Conservation (phyloP, 208 protist genomes). For the Endotrypanum monterogeii region DNA sequence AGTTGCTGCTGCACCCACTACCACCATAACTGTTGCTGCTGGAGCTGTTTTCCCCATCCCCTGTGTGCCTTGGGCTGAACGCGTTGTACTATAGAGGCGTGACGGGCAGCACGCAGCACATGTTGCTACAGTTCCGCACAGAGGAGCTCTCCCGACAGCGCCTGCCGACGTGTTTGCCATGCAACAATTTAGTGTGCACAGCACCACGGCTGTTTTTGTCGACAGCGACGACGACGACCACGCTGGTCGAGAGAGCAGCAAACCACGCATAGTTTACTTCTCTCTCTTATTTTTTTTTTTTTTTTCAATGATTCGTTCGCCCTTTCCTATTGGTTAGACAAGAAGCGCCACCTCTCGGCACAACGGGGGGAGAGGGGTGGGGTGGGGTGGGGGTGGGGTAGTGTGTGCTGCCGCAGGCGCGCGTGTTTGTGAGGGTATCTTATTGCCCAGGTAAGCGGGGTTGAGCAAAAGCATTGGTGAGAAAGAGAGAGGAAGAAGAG, state of each 20-base stretch:
- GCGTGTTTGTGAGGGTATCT: background rate
- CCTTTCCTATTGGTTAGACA: too few relatives aligned
- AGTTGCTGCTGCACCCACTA: background rate
- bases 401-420: background rate
- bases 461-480: background rate
- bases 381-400: background rate
- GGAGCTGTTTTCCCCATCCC: background rate
- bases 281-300: background rate
- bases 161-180: background rate
- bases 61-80: background rate
- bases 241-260: background rate
- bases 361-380: background rate
- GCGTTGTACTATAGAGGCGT: background rate
- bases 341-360: too few relatives aligned
- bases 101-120: background rate
- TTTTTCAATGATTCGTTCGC: too few relatives aligned
- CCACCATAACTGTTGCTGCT: too few relatives aligned
- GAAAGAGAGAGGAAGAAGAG: background rate
- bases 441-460: background rate
- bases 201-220: background rate
- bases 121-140: background rate
- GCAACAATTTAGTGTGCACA: background rate
- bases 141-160: background rate
- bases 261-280: background rate
- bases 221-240: background rate